These are phyloP conservation scores for Lyophyllum atratum DNA, from an alignment of 768 basidiomycete species.

Conservation along the genomic window DNA sequence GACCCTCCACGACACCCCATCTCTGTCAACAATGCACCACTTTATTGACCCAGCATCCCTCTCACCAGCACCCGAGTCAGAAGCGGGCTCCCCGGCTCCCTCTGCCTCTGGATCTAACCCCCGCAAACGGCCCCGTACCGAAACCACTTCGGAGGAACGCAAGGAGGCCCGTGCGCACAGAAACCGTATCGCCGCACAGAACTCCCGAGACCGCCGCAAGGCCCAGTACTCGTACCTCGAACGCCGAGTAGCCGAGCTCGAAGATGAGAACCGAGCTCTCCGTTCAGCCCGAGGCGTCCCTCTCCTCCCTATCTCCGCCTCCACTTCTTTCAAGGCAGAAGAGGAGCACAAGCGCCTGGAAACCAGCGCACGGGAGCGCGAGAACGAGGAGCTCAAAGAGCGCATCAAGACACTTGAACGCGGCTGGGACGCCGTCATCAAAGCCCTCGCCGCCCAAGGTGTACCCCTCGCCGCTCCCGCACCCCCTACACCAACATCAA, in stretches of 20 bases:
- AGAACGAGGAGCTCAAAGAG: slow-evolving; percentile 77
- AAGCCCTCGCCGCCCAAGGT: slow-evolving; percentile 71
- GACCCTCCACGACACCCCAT: background rate
- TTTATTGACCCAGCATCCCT: slow-evolving; percentile 35
- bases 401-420: slow-evolving; percentile 77
- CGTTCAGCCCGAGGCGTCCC: slow-evolving; percentile 49
- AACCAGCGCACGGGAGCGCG: slow-evolving; percentile 51
- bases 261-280: slow-evolving; percentile 81
- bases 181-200: slow-evolving; percentile 92
- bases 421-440: slow-evolving; percentile 81
- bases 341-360: slow-evolving; percentile 33
- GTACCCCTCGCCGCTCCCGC: slow-evolving; percentile 44
- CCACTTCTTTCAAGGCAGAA: slow-evolving; percentile 26
- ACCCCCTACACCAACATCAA: slow-evolving; percentile 23
- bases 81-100: slow-evolving; percentile 10
- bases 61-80: slow-evolving; percentile 27
- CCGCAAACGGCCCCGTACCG: slow-evolving; percentile 75
- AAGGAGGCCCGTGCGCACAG: slow-evolving; percentile 88
- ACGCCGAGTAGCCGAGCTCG: slow-evolving; percentile 67
- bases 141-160: slow-evolving; percentile 69
- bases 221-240: slow-evolving; percentile 76
- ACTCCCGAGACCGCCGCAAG: slow-evolving; percentile 89
- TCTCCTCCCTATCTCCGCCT: slow-evolving; percentile 26
- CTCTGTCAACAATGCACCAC: slow-evolving; percentile 1
- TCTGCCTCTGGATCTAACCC: slow-evolving; percentile 46